Percentiles rank a stretch among this genome's conserved stretches.
Conservation (phyloP, 208 protist species). For the Crithidia bombi region DNA sequence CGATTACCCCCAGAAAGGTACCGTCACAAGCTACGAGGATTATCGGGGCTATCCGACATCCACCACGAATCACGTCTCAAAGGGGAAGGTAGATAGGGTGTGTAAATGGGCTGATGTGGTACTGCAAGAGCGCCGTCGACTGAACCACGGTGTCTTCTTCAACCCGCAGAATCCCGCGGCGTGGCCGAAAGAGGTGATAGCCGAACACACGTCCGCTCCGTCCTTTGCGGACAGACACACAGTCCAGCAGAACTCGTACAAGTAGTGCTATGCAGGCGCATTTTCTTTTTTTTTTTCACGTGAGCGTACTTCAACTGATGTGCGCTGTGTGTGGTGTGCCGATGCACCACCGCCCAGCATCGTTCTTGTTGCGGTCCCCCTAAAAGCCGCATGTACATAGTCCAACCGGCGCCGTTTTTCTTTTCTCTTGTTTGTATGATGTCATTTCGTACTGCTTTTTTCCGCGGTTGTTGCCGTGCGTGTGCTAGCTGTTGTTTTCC, state of each 20-base stretch:
- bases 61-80: conserved; percentile 52
- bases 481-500: no score
- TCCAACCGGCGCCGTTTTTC: neutral
- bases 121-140: conserved; percentile 37
- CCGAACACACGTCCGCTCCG: conserved; percentile 26
- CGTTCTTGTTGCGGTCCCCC: neutral
- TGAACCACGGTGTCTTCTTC: conserved; percentile 59
- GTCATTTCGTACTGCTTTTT: neutral
- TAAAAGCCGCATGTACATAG: neutral
- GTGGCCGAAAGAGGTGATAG: conserved; percentile 58
- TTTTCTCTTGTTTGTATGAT: neutral
- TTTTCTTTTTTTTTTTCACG: conserved; percentile 7
- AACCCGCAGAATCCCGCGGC: conserved; percentile 50
- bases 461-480: no score
- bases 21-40: conserved; percentile 56
- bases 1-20: conserved; percentile 35
- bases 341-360: neutral
- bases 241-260: conserved; percentile 5
- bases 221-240: conserved; percentile 36
- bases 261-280: conserved; percentile 3
- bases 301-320: no score
- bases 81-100: conserved; percentile 58
- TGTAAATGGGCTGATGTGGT: conserved; percentile 72
- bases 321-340: neutral
- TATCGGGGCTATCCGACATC: conserved; percentile 57